Evolutionary conservation across 2,329 filamentous ascomycete species (phyloP), one percentile per base, ranked within the genome.

Genomic region (Cladosporium sp.): DNA sequence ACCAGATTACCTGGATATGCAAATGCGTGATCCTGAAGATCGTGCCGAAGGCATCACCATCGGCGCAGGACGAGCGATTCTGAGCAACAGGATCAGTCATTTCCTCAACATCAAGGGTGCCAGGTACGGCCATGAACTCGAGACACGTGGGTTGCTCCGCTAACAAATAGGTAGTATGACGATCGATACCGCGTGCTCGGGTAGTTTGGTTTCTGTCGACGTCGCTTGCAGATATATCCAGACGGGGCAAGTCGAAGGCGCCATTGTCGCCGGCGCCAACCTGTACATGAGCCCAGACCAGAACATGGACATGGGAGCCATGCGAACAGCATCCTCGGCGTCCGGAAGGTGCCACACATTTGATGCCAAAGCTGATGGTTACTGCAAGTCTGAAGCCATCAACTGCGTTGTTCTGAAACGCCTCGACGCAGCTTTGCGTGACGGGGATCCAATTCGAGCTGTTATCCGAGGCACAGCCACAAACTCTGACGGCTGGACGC

Each of bases 321-420:
- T 49, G 44, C 18, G 44, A 23, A 49, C 44, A 49, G 23, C 44
- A n/a, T n/a, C 44, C 10, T 49, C 44, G 23, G 44, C 44, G 23
- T 49, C 44, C 52, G 52, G 52, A 31, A 29, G 52, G n/a, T 56
- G 52, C n/a, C 62, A 60, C 33, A 73, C 72, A 2, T 80, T 75
- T 49, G 72, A 75, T 11, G 73, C 70, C 1, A 69, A 71, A 3
- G 84, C 82, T 0, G 75, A 84, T 68, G 84, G 83, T 3, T 85
- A 80, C 71, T 83, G 78, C 26, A 78, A 84, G 0, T 84, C 83
- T 11, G 86, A 88, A 61, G 85, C 84, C 0, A 73, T 85, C 10
- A 80, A 80, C 1, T 74, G 77, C 0, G 69, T 88, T 0, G 72
- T 87, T 0, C 67, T 89, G 0, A 64, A 66, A 35, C 65, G 37